Conservation (phyloP, 2,329 filamentous ascomycete genomes). For the Fusarium oxysporum region DNA sequence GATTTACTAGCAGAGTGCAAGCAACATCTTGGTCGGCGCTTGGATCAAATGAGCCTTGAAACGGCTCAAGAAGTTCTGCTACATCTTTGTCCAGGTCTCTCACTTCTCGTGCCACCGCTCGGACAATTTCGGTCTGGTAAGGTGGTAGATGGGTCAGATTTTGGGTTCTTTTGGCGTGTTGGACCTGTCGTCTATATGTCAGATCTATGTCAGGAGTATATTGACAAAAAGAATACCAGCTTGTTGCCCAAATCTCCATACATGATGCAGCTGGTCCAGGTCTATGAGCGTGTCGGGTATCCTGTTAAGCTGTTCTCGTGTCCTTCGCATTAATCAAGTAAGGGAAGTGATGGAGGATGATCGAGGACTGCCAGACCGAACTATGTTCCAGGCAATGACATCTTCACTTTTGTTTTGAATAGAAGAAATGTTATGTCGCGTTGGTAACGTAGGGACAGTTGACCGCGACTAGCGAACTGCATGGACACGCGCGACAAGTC, state of each 20-base stretch:
- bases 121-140: slow-evolving; percentile 92
- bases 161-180: slow-evolving; percentile 95
- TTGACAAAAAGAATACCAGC: slow-evolving; percentile 64
- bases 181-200: slow-evolving; percentile 69
- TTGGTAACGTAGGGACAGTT: slow-evolving; percentile 6
- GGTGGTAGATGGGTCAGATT: slow-evolving; percentile 86
- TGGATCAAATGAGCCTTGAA: slow-evolving; percentile 87
- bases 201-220: slow-evolving; percentile 1
- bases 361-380: not conserved
- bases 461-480: slow-evolving; percentile 28
- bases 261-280: slow-evolving; percentile 63
- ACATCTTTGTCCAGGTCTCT: slow-evolving; percentile 93
- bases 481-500: slow-evolving; percentile 23
- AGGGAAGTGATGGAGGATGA: not conserved
- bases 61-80: slow-evolving; percentile 80
- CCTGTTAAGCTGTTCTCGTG: not conserved
- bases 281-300: slow-evolving; percentile 6
- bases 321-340: not conserved
- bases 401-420: slow-evolving; percentile 9
- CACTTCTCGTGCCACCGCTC: slow-evolving; percentile 88
- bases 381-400: slow-evolving; percentile 14
- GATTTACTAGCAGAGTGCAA: slow-evolving; percentile 90
- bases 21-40: slow-evolving; percentile 84
- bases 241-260: slow-evolving; percentile 91
- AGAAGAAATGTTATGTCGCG: slow-evolving; percentile 28